Percentiles rank a stretch among this genome's conserved stretches.
These are phyloP conservation scores for Coemansia erecta DNA, from an alignment of 192 early-diverging fungal genomes.

Conservation along the genomic window DNA sequence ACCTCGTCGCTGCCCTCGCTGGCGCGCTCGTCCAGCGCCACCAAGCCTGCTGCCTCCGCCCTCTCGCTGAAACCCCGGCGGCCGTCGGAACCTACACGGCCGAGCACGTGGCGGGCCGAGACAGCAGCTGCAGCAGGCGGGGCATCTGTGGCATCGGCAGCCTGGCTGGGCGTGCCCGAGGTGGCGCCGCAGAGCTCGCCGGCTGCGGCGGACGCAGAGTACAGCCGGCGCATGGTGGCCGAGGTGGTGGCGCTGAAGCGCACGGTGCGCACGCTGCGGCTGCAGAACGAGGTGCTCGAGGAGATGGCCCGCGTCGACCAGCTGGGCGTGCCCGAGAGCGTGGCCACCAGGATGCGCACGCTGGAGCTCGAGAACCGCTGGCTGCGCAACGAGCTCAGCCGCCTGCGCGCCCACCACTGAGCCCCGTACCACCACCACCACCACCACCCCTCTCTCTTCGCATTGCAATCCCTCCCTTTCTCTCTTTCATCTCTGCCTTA, in stretches of 20 bases:
- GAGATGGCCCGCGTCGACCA: conserved; percentile 27
- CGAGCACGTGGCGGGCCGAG: background rate
- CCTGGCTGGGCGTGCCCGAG: background rate
- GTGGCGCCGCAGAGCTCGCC: background rate
- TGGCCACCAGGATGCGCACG: conserved; percentile 31
- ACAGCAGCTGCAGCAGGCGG: too few relatives aligned
- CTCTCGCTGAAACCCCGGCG: background rate
- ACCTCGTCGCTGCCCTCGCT: conserved; percentile 8
- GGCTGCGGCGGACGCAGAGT: background rate
- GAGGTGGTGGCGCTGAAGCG: conserved; percentile 28
- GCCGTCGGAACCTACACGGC: conserved; percentile 19
- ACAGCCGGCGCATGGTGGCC: background rate
- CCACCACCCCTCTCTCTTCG: background rate
- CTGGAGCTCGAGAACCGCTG: conserved; percentile 50
- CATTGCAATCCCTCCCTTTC: background rate
- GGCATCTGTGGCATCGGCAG: too few relatives aligned
- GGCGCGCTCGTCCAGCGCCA: background rate
- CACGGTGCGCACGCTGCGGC: conserved; percentile 26
- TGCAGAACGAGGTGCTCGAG: conserved; percentile 40
- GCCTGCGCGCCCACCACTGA: background rate
- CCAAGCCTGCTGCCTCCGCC: background rate
- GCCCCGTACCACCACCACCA: background rate
- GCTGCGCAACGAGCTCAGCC: conserved; percentile 30
- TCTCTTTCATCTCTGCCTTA: background rate
- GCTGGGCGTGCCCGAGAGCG: conserved; percentile 22